Conservation (phyloP, 345 rosid species). For the Theobroma cacao region DNA sequence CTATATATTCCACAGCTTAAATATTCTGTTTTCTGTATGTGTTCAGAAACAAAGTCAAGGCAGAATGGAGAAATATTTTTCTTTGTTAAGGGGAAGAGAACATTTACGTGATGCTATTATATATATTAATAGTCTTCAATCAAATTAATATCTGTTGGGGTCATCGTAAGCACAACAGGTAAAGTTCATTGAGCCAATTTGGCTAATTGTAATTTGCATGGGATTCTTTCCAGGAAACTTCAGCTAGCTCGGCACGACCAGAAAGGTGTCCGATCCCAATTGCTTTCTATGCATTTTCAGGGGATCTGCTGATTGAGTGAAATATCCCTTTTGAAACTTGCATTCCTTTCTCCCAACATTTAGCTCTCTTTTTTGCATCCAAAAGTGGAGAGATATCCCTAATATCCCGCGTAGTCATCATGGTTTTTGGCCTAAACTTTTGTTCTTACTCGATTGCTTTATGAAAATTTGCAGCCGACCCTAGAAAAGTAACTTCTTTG, state of each 20-base stretch:
- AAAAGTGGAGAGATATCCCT: conserved; percentile 25
- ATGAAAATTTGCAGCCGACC: not conserved
- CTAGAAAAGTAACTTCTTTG: not conserved
- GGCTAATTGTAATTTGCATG: not conserved
- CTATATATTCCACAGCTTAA: not conserved
- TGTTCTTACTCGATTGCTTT: not conserved
- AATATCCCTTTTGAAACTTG: conserved; percentile 11
- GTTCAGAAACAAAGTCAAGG: not conserved
- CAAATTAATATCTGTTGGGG: not conserved
- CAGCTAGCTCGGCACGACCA: not conserved
- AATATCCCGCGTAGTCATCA: conserved; percentile 16
- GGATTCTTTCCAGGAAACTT: not conserved
- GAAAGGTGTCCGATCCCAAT: not conserved
- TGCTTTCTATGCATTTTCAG: not conserved
- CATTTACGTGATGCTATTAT: not conserved
- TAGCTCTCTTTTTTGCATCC: conserved; percentile 12
- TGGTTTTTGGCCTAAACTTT: not conserved
- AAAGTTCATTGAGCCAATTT: not conserved
- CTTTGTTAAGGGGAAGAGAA: not conserved
- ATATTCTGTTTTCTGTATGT: not conserved
- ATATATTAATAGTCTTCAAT: not conserved
- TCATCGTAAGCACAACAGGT: not conserved
- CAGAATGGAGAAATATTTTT: not conserved
- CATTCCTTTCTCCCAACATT: conserved; percentile 17
- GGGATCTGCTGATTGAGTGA: not conserved